phyloP scores from a whole-genome alignment of 352 stramenopile species.

The Peronospora farinosa region DNA sequence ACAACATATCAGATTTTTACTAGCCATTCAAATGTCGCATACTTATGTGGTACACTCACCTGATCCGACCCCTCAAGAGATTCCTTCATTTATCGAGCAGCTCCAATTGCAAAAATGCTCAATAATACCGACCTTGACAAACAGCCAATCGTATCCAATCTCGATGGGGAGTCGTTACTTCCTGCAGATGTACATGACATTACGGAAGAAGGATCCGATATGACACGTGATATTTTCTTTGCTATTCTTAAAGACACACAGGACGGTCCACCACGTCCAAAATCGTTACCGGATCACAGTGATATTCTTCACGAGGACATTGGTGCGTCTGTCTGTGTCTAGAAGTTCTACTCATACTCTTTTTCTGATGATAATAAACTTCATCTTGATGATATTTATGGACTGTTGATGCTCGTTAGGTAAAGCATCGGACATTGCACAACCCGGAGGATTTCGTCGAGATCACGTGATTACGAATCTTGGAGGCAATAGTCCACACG shows the following conservation, averaged over 20 bases:
- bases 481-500: conserved; percentile 25
- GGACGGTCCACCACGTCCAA: conserved; percentile 31
- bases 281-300: conserved; percentile 48
- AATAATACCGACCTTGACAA: too few relatives aligned
- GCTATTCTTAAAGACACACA: conserved; percentile 51
- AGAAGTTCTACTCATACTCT: too few relatives aligned
- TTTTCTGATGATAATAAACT: too few relatives aligned
- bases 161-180: conserved; percentile 22
- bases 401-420: conserved; percentile 15
- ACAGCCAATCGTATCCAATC: neutral
- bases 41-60: too few relatives aligned
- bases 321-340: conserved; percentile 15
- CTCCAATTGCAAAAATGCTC: too few relatives aligned
- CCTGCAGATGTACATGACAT: conserved; percentile 47
- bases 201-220: conserved; percentile 50
- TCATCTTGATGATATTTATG: neutral
- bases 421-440: conserved; percentile 48
- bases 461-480: conserved; percentile 45
- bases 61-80: too few relatives aligned
- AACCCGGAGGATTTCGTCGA: conserved; percentile 47
- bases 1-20: too few relatives aligned
- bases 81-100: too few relatives aligned
- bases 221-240: conserved; percentile 65
- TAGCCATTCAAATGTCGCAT: too few relatives aligned
- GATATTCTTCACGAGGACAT: conserved; percentile 56